These are phyloP conservation scores for Pseudocercospora fijiensis DNA, from an alignment of 2,329 filamentous ascomycete species.

Conservation along the genomic window DNA sequence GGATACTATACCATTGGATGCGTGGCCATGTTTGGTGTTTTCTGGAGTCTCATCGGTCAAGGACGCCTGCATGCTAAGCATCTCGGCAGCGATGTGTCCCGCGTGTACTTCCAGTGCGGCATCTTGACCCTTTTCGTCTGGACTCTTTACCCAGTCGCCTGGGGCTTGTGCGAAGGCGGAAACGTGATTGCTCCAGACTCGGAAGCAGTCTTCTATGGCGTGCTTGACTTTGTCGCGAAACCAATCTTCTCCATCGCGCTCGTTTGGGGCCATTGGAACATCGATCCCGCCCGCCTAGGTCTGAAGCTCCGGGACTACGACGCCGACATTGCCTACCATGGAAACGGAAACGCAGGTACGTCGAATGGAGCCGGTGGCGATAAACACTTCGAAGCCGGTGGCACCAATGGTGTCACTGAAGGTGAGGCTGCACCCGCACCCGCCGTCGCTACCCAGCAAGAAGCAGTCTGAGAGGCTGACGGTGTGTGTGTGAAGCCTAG, in stretches of 20 bases:
- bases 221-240: conserved; percentile 63
- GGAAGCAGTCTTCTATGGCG: conserved; percentile 65
- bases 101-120: conserved; percentile 54
- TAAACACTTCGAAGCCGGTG: conserved; percentile 7
- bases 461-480: not conserved
- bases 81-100: conserved; percentile 52
- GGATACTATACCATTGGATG: conserved; percentile 39
- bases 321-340: conserved; percentile 11
- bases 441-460: not conserved
- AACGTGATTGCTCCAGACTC: conserved; percentile 64
- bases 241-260: conserved; percentile 58
- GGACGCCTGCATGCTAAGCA: conserved; percentile 53
- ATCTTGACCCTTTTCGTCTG: conserved; percentile 56
- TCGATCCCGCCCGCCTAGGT: conserved; percentile 56
- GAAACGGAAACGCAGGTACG: not conserved
- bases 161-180: conserved; percentile 60
- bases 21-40: conserved; percentile 54
- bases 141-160: conserved; percentile 61
- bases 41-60: conserved; percentile 46
- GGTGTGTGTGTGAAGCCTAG: not conserved
- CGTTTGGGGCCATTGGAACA: conserved; percentile 59
- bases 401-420: conserved; percentile 10
- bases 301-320: conserved; percentile 43
- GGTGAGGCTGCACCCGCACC: not conserved
- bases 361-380: conserved; percentile 4